Evolutionary conservation across 306 rosid species (phyloP), one percentile per base, ranked within the genome.

Genomic region (Cicer arietinum): DNA sequence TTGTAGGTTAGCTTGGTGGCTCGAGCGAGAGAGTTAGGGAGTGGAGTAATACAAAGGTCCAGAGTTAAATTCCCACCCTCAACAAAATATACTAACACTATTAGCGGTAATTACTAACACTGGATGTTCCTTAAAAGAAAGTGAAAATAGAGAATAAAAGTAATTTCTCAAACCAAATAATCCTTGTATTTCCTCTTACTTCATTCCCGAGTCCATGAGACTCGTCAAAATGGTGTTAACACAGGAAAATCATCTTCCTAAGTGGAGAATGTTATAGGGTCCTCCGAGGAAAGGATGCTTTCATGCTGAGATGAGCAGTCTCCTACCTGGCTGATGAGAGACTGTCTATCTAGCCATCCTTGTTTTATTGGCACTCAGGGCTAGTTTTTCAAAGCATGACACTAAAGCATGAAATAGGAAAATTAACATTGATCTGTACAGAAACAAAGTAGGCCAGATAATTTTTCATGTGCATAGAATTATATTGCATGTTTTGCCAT

Each of bases 401-500:
- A 13, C 1, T 6, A 50, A 50, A 25, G 7, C 63, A 40, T 70
- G 18, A 1, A 16, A 41, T 41, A 6, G 53, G 65, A 41, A 40
- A 10, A 12, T 7, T 58, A 40, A 10, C 9, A 7, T 58, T 30
- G 10, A 42, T 30, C 37, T 30, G 37, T 30, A 30, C 37, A 30
- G 37, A 30, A 30, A 30, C 37, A 30, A 30, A 30, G 37, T 4
- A 30, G 37, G 37, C 18, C 46, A 16, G 75, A 11, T 7, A 18
- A 58, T 16, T 68, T 17, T 62, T 46, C 43, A 42, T 66, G 17
- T 59, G 40, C 20, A 11, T 43, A 6, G 40, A 44, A 39, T 65
- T 42, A 47, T 37, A 25, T 17, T 70, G 73, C 54, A 74, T 69
- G 48, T 71, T 61, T 73, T 88, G 5, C 78, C 56, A 56, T 82